Conservation (phyloP, 2,329 filamentous ascomycete species). For the Cercospora zeae-maydis region DNA sequence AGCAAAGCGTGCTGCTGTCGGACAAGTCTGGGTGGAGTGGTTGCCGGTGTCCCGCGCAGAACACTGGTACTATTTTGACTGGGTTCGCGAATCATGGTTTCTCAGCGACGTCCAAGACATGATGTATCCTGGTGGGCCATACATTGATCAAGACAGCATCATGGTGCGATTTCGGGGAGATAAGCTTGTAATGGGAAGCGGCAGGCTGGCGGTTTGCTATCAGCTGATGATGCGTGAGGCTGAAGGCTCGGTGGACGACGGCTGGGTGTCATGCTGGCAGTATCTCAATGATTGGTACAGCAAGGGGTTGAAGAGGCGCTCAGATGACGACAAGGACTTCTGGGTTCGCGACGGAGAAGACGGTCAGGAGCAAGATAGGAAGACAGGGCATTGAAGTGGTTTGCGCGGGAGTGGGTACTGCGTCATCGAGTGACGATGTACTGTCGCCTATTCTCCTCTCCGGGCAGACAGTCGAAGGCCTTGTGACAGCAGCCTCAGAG, state of each 20-base stretch:
- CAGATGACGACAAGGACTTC: background rate
- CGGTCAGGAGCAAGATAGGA: background rate
- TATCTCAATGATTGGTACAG: background rate
- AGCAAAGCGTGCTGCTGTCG: background rate
- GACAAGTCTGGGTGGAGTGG: background rate
- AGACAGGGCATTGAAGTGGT: background rate
- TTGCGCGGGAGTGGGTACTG: background rate
- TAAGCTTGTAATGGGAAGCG: background rate
- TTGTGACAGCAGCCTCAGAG: too few species aligned
- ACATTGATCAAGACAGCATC: background rate
- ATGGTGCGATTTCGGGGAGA: background rate
- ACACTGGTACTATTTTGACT: background rate
- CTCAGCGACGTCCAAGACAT: background rate
- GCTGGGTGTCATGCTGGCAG: background rate
- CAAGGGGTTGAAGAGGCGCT: background rate
- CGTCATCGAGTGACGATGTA: background rate
- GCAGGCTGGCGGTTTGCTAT: background rate
- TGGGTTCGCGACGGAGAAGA: background rate
- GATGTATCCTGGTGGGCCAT: background rate
- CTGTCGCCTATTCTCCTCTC: background rate
- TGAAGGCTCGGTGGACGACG: background rate
- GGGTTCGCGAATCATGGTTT: background rate
- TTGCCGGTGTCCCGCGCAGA: background rate
- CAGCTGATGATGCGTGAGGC: background rate
- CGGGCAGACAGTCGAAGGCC: too few species aligned